phyloP scores from a whole-genome alignment of 306 rosid genomes.

The Rubus idaeus region DNA sequence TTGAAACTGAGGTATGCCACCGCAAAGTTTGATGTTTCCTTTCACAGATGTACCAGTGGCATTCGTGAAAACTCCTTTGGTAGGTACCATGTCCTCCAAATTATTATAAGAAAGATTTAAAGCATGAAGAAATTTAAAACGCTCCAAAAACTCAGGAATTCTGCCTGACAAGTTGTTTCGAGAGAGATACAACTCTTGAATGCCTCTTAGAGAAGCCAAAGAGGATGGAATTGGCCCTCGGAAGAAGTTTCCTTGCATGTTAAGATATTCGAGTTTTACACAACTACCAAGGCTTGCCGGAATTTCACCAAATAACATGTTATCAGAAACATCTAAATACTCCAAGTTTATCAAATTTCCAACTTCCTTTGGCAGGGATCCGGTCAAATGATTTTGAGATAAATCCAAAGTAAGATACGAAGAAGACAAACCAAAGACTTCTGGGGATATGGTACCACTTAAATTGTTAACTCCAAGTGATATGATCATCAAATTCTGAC shows the following conservation, averaged over 20 bases:
- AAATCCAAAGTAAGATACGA: background rate
- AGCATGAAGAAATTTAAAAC: background rate
- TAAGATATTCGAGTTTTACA: background rate
- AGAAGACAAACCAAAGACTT: background rate
- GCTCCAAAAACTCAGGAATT: background rate
- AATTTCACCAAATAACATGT: constrained; percentile 12
- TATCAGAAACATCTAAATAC: background rate
- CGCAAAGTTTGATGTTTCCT: constrained; percentile 14
- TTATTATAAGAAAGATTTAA: constrained; percentile 10
- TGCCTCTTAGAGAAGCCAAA: constrained; percentile 10
- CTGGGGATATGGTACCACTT: background rate
- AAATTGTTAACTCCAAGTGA: rapidly evolving
- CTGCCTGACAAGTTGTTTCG: background rate
- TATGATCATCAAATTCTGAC: background rate
- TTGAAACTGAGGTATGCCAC: background rate
- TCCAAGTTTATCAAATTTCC: constrained; percentile 3
- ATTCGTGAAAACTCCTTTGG: constrained; percentile 8
- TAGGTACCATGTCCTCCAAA: constrained; percentile 12
- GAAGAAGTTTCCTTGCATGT: constrained; percentile 1
- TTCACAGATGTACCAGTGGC: background rate
- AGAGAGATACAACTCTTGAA: background rate
- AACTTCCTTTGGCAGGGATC: background rate
- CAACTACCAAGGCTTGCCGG: background rate
- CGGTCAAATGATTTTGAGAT: background rate
- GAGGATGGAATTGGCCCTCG: background rate